Evolutionary conservation across 2,329 filamentous ascomycete species (phyloP).

Genomic region (Drechmeria coniospora): DNA sequence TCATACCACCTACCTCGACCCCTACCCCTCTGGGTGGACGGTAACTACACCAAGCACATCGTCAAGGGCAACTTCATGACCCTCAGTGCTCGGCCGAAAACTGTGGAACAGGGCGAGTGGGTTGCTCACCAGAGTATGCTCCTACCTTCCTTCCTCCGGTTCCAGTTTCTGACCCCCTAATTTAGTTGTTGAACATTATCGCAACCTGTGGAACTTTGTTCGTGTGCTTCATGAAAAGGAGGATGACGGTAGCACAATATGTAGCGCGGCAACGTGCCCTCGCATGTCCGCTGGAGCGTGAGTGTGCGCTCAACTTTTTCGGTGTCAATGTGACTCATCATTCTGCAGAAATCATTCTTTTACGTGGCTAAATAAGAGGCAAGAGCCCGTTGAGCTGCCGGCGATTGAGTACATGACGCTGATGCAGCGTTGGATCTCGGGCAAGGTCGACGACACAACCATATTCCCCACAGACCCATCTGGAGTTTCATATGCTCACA

Average conservation of each 20-base stretch:
- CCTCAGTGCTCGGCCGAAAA: slow-evolving; percentile 78
- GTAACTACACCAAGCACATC: slow-evolving; percentile 66
- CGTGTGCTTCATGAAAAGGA: slow-evolving; percentile 79
- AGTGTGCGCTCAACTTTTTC: slow-evolving; percentile 23
- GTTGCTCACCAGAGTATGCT: slow-evolving; percentile 76
- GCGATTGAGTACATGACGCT: slow-evolving; percentile 88
- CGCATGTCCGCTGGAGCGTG: slow-evolving; percentile 90
- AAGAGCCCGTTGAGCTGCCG: slow-evolving; percentile 80
- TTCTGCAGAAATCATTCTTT: slow-evolving; percentile 66
- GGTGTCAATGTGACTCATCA: not conserved
- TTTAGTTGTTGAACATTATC: slow-evolving; percentile 80
- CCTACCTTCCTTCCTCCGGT: not conserved
- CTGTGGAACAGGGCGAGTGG: slow-evolving; percentile 91
- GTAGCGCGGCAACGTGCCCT: slow-evolving; percentile 70
- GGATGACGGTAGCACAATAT: slow-evolving; percentile 60
- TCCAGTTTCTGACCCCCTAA: slow-evolving; percentile 1
- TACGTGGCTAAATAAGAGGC: slow-evolving; percentile 83
- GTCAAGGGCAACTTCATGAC: slow-evolving; percentile 98
- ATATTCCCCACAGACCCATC: slow-evolving; percentile 83
- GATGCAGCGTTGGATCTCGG: slow-evolving; percentile 93
- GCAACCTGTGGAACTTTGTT: slow-evolving; percentile 78
- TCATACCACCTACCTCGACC: slow-evolving; percentile 50
- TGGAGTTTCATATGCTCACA: slow-evolving; percentile 49
- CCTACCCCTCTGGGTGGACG: slow-evolving; percentile 60
- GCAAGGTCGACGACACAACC: slow-evolving; percentile 79